A percentile compares a stretch with the other conserved stretches of the same genome.
Conservation (phyloP, 2,329 filamentous ascomycete genomes). For the Clonostachys byssicola region DNA sequence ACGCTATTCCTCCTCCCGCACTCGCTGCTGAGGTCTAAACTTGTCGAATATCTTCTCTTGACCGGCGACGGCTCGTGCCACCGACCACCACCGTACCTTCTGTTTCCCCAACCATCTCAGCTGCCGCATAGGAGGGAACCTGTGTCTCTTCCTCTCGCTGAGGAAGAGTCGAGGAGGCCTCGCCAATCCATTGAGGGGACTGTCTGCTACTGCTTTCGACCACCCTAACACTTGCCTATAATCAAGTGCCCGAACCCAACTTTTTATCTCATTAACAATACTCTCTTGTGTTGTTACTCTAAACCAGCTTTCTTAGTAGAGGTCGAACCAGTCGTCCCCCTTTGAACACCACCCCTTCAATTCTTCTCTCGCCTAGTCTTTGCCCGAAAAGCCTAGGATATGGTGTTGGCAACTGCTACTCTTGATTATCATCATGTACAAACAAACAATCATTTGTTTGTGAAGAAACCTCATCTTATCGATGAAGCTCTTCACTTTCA, state of each 20-base stretch:
- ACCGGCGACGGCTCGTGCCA: constrained; percentile 36
- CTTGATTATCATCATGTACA: constrained; percentile 48
- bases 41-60: constrained; percentile 44
- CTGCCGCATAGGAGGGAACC: constrained; percentile 99
- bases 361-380: constrained; percentile 1
- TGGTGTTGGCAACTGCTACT: constrained; percentile 62
- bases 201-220: constrained; percentile 91
- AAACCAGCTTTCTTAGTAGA: constrained; percentile 2
- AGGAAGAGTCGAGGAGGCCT: constrained; percentile 99
- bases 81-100: constrained; percentile 39
- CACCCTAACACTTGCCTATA: constrained; percentile 69
- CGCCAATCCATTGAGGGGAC: constrained; percentile 87
- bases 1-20: constrained; percentile 56
- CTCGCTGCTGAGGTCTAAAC: constrained; percentile 43
- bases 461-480: constrained; percentile 36
- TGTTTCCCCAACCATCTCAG: constrained; percentile 65
- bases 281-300: constrained; percentile 2
- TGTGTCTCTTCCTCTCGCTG: constrained; percentile 98
- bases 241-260: background rate
- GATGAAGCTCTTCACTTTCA: constrained; percentile 27
- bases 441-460: constrained; percentile 40
- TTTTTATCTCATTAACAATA: constrained; percentile 5
- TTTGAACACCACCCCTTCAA: constrained; percentile 9
- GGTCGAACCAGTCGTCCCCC: too few relatives aligned
- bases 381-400: constrained; percentile 40